Percentiles rank a stretch among this genome's conserved stretches.
Evolutionary conservation across 495 filamentous ascomycete genomes (phyloP).

Genomic region (Penicillium lividum): DNA sequence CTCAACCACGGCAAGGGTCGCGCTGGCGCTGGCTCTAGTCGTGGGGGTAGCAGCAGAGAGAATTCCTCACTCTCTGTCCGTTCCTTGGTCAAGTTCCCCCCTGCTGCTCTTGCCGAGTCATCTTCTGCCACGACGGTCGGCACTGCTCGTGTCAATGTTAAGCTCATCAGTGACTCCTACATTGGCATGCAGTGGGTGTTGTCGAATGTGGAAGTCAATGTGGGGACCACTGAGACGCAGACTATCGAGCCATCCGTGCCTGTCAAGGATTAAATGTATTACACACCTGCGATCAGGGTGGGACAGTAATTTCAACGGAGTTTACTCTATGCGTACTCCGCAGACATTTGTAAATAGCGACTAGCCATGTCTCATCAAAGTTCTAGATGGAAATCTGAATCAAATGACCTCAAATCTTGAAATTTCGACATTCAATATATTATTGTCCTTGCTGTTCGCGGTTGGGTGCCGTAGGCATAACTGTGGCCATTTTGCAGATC

Average conservation of each 20-base stretch:
- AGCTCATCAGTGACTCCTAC: slow-evolving; percentile 83
- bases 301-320: no score
- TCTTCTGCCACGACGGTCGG: slow-evolving; percentile 19
- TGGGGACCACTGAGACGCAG: slow-evolving; percentile 23
- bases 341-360: no score
- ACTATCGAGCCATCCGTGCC: slow-evolving; percentile 22
- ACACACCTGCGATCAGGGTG: no score
- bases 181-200: slow-evolving; percentile 71
- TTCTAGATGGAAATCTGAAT: no score
- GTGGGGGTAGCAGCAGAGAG: slow-evolving; percentile 25
- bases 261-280: slow-evolving; percentile 15
- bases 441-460: no score
- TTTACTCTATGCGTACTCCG: no score
- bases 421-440: no score
- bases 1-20: slow-evolving; percentile 27
- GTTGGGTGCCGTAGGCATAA: no score
- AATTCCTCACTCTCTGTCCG: slow-evolving; percentile 27
- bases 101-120: slow-evolving; percentile 27
- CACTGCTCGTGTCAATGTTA: slow-evolving; percentile 59
- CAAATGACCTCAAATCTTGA: no score
- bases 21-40: slow-evolving; percentile 24
- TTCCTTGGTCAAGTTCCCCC: slow-evolving; percentile 63
- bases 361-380: no score
- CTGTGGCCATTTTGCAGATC: no score
- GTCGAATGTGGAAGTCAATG: slow-evolving; percentile 28